Percentiles rank a stretch among this genome's conserved stretches.
Evolutionary conservation across 2,329 filamentous ascomycete species (phyloP).

Genomic region (Apiospora saccharicola): DNA sequence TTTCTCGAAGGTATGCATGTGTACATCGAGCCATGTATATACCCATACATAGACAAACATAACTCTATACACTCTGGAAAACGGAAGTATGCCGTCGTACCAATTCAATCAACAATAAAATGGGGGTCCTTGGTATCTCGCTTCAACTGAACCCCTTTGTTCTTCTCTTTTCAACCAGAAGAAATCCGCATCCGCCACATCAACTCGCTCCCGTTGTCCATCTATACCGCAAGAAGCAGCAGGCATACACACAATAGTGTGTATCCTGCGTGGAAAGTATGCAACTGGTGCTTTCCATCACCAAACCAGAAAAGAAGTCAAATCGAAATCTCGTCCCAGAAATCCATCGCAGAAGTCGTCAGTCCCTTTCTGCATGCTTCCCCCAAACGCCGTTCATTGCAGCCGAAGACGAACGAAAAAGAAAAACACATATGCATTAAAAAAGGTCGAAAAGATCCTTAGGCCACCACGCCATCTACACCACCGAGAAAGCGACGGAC

Average conservation of each 20-base stretch:
- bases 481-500: constrained; percentile 82
- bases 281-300: constrained; percentile 11
- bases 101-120: neutral
- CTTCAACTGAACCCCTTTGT: neutral
- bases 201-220: neutral
- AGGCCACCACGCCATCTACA: constrained; percentile 68
- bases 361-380: constrained; percentile 2
- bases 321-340: constrained; percentile 1
- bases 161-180: neutral
- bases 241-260: neutral
- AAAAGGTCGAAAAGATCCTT: neutral
- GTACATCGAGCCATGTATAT: constrained; percentile 1
- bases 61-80: constrained; percentile 8
- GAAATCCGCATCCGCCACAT: neutral
- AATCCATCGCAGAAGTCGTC: constrained; percentile 3
- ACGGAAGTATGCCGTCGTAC: neutral
- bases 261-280: neutral
- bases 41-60: constrained; percentile 4
- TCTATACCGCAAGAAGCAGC: neutral
- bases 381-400: constrained; percentile 15
- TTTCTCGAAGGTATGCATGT: neutral
- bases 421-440: neutral
- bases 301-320: constrained; percentile 6
- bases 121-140: constrained; percentile 7
- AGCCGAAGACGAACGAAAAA: neutral